Conservation (phyloP, 2,329 filamentous ascomycete genomes). For the Aureobasidium leucospermi region DNA sequence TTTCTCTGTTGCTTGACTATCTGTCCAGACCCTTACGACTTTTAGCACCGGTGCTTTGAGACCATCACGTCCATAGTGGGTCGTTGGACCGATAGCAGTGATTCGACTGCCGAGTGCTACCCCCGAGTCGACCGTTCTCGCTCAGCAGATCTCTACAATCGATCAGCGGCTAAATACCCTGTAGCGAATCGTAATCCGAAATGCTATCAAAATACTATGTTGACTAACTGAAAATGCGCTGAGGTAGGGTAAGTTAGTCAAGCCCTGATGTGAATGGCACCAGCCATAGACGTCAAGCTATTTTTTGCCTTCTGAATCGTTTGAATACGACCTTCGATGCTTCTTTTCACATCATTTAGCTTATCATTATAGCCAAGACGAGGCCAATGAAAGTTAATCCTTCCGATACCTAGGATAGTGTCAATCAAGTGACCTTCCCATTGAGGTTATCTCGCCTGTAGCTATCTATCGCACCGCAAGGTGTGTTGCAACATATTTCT, state of each 20-base stretch:
- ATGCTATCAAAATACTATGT: background rate
- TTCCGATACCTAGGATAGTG: background rate
- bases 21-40: too few species aligned
- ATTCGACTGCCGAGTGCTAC: background rate
- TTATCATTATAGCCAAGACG: background rate
- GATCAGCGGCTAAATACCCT: background rate
- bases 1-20: too few species aligned
- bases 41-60: background rate
- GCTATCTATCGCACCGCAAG: background rate
- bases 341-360: background rate
- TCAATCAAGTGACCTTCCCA: background rate
- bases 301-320: background rate
- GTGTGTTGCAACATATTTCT: background rate
- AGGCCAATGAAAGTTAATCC: background rate
- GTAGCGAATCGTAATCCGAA: background rate
- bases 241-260: background rate
- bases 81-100: background rate
- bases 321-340: background rate
- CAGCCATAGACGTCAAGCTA: background rate
- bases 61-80: background rate
- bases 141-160: background rate
- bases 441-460: background rate
- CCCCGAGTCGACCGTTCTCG: background rate
- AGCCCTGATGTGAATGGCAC: background rate
- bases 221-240: background rate